Evolutionary conservation across 495 filamentous ascomycete species (phyloP), one percentile per base, ranked within the genome.

Genomic region (Collariella sp.): DNA sequence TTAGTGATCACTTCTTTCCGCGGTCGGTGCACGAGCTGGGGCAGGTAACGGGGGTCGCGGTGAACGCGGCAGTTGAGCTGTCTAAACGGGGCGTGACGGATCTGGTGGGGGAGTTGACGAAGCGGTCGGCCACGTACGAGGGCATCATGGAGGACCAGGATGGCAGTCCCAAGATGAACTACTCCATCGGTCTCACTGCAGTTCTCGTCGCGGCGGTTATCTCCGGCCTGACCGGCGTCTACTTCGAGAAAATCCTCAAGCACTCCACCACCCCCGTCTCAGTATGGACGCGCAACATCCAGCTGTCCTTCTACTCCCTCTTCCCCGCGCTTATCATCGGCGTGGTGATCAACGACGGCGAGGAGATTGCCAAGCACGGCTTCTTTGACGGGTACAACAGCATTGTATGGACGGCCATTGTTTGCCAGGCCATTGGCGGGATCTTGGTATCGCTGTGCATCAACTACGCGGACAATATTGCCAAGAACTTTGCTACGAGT

Each of bases 231-330:
- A 90, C 88, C 1, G 87, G 89, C 1, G 86, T 95, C 2, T 94
- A 91, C 67, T 95, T 97, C 64, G 93, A 98, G 71, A 96, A 94
- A 68, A 84, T 96, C 0, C 74, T 97, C 44, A 95, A 91, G 65
- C 87, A 95, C 56, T 84, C 86, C 23, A 78, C 77, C 11, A 79
- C 74, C 20, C 69, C 79, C 4, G 82, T 78, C 1, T 88, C 88
- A 1, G 70, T 96, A 18, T 97, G 93, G 93, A 83, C 93, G 38
- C 82, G 93, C 31, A 98, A 98, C 62, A 85, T 95, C 47, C 93
- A 98, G 67, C 76, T 97, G 22, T 87, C 89, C 0, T 84, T 96
- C 61, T 96, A 94, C 70, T 94, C 89, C 5, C 72, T 96, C 5
- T 88, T 96, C 59, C 85, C 89, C 0, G 87, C 90, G 1, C 72